Base-by-base conservation (phyloP, 2,329 filamentous ascomycete genomes). In the Pseudocercospora eumusae region DNA sequence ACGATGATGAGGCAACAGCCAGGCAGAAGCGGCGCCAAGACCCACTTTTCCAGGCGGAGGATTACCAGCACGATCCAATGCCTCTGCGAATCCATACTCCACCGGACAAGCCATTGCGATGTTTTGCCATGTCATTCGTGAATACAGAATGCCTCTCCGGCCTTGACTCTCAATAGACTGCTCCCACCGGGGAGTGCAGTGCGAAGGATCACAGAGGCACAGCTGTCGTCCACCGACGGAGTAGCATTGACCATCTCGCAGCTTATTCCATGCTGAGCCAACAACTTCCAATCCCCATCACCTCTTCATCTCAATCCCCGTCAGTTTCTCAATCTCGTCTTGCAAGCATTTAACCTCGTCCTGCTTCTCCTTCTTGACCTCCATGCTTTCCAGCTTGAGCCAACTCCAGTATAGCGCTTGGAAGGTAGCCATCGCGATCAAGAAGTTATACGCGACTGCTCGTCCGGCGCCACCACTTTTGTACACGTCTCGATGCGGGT, bases 381-480 rank as follows among this genome's bases (percentile, higher is more conserved):
- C 91, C 58, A 90, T 82, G 33, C 84, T 83, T 75, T 93, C 90
- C 56, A 93, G 80, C 76, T 88, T 90, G 40, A 85, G 74, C 91
- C 91, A 95, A 13, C 78, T 79, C 79, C 85, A 91, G 77, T 93
- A 93, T 13, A 83, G 76, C n/a, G 90, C 70, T 76, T 95, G 91
- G 75, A 93, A 95, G 1, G 88, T 89, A 72, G 91, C 87, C 59
- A 92, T 83, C 58, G 91, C 89, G 72, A 89, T 83, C 40, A 93
- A 81, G 67, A 91, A 84, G 58, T 87, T 86, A 78, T 92, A 93
- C 57, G 85, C 83, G 50, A 93, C 81, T 2, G 91, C 90, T 1
- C 88, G 83, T 42, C 87, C 86, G 72, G 92, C 92, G 13, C 85
- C 86, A 47, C 64, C 63, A 20, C 62, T 57, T 72, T 86, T 88